Conservation (phyloP, 371 early-diverging fungal genomes). For the Rhizomucor miehei region DNA sequence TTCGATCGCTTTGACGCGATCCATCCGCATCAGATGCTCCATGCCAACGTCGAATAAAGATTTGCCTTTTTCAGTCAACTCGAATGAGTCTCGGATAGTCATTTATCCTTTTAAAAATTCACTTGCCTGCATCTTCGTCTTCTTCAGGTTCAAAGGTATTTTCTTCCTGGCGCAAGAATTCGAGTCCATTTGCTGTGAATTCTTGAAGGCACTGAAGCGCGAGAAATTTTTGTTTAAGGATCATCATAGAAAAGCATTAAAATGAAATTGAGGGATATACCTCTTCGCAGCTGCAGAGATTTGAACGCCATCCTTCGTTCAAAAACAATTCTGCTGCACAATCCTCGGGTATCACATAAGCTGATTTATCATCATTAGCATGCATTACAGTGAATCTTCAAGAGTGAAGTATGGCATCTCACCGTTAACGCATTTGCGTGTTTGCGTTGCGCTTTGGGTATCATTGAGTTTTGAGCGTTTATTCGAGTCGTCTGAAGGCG, state of each 20-base stretch:
- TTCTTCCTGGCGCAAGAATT: slow-evolving; percentile 36
- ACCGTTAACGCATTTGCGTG: not conserved
- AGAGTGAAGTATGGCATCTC: not conserved
- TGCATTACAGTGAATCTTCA: slow-evolving; percentile 4
- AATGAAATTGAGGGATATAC: slow-evolving; percentile 11
- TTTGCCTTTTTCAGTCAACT: slow-evolving; percentile 28
- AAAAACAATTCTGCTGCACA: slow-evolving; percentile 44
- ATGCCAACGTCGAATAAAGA: slow-evolving; percentile 78
- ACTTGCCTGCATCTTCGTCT: slow-evolving; percentile 43
- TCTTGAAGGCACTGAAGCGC: slow-evolving; percentile 18
- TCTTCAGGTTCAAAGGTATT: slow-evolving; percentile 44
- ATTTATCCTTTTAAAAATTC: slow-evolving; percentile 27
- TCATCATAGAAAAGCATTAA: not conserved
- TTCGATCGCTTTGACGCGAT: slow-evolving; percentile 73
- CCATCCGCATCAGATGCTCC: slow-evolving; percentile 68
- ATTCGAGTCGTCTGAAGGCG: not conserved
- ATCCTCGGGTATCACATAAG: slow-evolving; percentile 1
- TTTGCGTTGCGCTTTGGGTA: not conserved
- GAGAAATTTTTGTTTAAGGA: too few relatives aligned
- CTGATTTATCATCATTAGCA: too few relatives aligned
- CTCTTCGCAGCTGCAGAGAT: slow-evolving; percentile 40
- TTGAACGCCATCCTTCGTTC: slow-evolving; percentile 48
- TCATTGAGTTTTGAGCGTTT: not conserved
- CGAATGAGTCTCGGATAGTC: slow-evolving; percentile 41
- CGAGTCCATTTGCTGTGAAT: slow-evolving; percentile 19